Percentiles rank a stretch among this genome's conserved stretches.
Evolutionary conservation across 2,329 filamentous ascomycete species (phyloP).

Genomic region (Colletotrichum salicis): DNA sequence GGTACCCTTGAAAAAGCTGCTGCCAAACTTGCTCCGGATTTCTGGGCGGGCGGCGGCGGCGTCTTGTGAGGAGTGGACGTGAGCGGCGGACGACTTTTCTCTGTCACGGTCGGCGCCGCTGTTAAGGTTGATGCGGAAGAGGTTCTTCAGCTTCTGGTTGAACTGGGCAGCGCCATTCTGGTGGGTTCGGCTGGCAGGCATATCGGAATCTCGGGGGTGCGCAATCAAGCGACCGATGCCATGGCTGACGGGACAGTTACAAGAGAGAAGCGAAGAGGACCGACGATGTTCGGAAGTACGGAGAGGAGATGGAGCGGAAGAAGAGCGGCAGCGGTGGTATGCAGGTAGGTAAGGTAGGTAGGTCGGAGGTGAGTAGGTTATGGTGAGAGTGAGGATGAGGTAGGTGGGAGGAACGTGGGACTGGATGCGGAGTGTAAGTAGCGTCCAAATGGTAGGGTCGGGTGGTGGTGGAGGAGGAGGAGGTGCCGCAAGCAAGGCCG

Average conservation of each 20-base stretch:
- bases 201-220: conserved; percentile 44
- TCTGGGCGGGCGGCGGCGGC: conserved; percentile 31
- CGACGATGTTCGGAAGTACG: conserved; percentile 27
- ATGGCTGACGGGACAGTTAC: conserved; percentile 44
- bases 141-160: conserved; percentile 75
- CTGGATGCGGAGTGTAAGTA: conserved; percentile 12
- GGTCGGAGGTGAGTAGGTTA: conserved; percentile 11
- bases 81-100: conserved; percentile 48
- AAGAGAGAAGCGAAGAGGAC: conserved; percentile 24
- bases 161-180: conserved; percentile 67
- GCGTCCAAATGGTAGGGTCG: conserved; percentile 5
- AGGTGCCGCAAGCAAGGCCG: conserved; percentile 8
- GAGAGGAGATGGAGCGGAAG: conserved; percentile 23
- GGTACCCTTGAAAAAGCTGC: conserved; percentile 88
- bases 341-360: neutral
- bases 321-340: neutral
- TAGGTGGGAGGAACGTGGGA: conserved; percentile 21
- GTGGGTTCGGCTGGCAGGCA: conserved; percentile 64
- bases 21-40: conserved; percentile 75
- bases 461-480: neutral
- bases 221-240: conserved; percentile 46
- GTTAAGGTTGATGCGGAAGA: conserved; percentile 74
- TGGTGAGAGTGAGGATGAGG: conserved; percentile 6
- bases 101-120: conserved; percentile 49
- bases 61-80: conserved; percentile 55